Evolutionary conservation across 2,329 filamentous ascomycete species (phyloP).

Genomic region (Calonectria naviculata): DNA sequence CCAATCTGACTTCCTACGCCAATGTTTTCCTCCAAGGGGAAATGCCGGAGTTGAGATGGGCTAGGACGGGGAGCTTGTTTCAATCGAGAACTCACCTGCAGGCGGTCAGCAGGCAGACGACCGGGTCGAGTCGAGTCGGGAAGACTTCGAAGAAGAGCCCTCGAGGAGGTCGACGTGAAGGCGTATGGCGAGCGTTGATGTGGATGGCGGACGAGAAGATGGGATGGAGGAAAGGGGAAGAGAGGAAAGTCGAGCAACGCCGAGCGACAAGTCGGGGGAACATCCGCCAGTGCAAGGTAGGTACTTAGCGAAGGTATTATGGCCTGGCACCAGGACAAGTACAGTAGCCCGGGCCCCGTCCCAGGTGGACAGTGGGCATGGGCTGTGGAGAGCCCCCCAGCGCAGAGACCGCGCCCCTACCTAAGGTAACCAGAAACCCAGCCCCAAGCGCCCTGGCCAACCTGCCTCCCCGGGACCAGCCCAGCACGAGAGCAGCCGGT

Average conservation of each 20-base stretch:
- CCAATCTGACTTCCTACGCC: conserved; percentile 7
- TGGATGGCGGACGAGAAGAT: conserved; percentile 14
- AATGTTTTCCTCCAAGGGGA: background rate
- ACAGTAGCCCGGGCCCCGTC: conserved; percentile 3
- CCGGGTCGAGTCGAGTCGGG: conserved; percentile 17
- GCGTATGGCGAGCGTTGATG: conserved; percentile 28
- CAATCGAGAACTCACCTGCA: conserved; percentile 22
- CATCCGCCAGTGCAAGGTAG: conserved; percentile 13
- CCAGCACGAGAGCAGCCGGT: conserved; percentile 28
- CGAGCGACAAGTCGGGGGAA: conserved; percentile 25
- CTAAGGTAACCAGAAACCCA: conserved; percentile 4
- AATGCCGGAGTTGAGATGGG: background rate
- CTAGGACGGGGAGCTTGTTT: conserved; percentile 2
- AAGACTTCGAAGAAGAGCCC: conserved; percentile 13
- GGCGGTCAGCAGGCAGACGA: conserved; percentile 15
- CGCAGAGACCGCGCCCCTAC: conserved; percentile 21
- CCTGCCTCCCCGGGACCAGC: conserved; percentile 8
- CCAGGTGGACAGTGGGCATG: conserved; percentile 9
- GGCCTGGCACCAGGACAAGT: conserved; percentile 2
- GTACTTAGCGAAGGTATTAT: conserved; percentile 9
- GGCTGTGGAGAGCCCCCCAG: conserved; percentile 13
- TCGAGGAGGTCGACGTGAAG: conserved; percentile 19
- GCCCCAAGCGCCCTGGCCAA: conserved; percentile 11
- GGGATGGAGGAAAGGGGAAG: conserved; percentile 40
- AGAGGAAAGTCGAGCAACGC: conserved; percentile 29